Conservation (phyloP, 1,284 basidiomycete species). For the Irpex rosettiformis region DNA sequence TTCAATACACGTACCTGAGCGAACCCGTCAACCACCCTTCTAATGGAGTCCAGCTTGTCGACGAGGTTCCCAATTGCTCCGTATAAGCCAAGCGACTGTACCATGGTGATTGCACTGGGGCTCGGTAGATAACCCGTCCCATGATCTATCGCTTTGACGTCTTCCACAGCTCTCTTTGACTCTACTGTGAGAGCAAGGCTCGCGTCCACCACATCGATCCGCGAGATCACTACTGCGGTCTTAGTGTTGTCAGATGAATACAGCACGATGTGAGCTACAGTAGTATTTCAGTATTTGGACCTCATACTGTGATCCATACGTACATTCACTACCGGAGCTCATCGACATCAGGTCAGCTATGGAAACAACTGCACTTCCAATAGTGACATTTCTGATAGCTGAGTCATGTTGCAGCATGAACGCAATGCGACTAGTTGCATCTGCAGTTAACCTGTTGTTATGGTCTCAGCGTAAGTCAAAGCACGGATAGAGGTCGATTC, state of each 20-base stretch:
- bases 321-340: neutral
- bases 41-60: neutral
- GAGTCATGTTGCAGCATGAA: neutral
- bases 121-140: no score
- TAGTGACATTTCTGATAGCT: neutral
- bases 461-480: neutral
- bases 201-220: neutral
- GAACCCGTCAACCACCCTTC: neutral
- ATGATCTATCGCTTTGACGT: neutral
- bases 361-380: neutral
- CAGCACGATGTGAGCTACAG: neutral
- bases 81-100: neutral
- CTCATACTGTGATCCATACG: neutral
- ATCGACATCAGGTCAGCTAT: neutral
- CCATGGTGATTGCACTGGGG: neutral
- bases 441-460: neutral
- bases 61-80: neutral
- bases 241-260: neutral
- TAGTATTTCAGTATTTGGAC: neutral
- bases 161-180: neutral
- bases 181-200: neutral
- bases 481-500: neutral
- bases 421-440: neutral
- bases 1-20: neutral
- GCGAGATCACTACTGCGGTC: neutral